Evolutionary conservation across 306 rosid genomes (phyloP).

Genomic region (Notholithocarpus densiflorus): DNA sequence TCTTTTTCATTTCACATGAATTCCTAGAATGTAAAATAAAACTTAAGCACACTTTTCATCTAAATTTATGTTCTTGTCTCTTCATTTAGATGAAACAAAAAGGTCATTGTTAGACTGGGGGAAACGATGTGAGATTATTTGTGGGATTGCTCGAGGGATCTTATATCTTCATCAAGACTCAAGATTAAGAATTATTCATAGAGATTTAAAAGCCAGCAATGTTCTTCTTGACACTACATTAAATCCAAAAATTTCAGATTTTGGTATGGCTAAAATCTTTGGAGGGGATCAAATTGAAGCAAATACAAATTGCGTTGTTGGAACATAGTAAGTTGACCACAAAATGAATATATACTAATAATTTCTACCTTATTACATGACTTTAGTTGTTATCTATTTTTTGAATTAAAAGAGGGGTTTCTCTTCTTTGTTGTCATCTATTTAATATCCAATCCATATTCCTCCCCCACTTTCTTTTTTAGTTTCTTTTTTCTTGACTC

Average conservation of each 20-base stretch:
- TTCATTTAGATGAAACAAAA: not conserved
- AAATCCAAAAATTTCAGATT: constrained; percentile 68
- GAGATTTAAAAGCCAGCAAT: constrained; percentile 68
- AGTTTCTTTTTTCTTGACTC: no score
- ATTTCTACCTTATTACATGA: no score
- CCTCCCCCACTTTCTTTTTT: no score
- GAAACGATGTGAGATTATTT: not conserved
- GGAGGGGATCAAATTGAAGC: constrained; percentile 56
- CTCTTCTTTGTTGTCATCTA: no score
- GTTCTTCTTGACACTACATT: constrained; percentile 43
- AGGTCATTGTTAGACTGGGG: not conserved
- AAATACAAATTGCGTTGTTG: constrained; percentile 52
- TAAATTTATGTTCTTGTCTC: not conserved
- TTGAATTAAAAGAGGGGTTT: no score
- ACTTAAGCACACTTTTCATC: not conserved
- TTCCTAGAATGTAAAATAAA: no score
- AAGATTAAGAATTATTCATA: constrained; percentile 45
- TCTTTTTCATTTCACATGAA: not conserved
- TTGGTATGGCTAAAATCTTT: constrained; percentile 71
- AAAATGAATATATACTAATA: no score
- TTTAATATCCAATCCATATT: no score
- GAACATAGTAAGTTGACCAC: constrained; percentile 54
- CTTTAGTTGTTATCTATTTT: no score
- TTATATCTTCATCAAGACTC: not conserved
- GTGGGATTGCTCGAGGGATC: not conserved